Percentiles rank a stretch among this genome's conserved stretches.
These are phyloP conservation scores for Lentinula boryana DNA, from an alignment of 768 basidiomycete species.

Conservation along the genomic window DNA sequence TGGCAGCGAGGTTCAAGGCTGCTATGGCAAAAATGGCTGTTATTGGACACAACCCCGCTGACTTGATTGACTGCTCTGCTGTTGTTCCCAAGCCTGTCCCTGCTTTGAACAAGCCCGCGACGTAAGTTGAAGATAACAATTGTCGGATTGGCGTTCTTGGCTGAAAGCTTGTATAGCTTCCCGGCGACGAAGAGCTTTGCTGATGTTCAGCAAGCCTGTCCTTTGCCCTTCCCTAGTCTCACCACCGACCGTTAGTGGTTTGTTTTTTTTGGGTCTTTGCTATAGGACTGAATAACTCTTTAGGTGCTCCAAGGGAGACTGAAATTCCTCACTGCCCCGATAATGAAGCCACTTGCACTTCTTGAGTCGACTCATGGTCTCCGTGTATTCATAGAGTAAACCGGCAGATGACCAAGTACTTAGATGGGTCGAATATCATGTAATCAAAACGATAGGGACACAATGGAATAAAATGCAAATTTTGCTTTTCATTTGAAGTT, in stretches of 20 bases:
- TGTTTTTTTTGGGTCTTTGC: background rate
- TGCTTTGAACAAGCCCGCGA: constrained; percentile 10
- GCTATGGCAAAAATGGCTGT: constrained; percentile 15
- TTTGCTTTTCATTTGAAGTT: no score
- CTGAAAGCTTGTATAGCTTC: background rate
- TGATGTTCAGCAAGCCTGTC: constrained; percentile 2
- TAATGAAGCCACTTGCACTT: background rate
- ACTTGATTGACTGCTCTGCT: constrained; percentile 15
- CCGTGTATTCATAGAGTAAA: no score
- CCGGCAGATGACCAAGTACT: no score
- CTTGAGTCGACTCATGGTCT: background rate
- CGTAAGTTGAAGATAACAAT: background rate
- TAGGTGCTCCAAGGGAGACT: background rate
- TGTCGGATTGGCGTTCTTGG: background rate
- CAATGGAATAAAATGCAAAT: no score
- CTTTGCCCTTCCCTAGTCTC: constrained; percentile 3
- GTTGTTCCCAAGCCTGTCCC: constrained; percentile 15
- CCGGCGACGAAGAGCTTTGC: constrained; percentile 1
- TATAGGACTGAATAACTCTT: background rate
- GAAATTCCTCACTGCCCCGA: background rate
- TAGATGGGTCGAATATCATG: no score
- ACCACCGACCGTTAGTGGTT: background rate
- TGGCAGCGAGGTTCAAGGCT: constrained; percentile 10
- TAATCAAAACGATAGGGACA: no score
- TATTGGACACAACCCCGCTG: constrained; percentile 11